phyloP scores from a whole-genome alignment of 2,329 filamentous ascomycete genomes.

The Peltaster fructicola region DNA sequence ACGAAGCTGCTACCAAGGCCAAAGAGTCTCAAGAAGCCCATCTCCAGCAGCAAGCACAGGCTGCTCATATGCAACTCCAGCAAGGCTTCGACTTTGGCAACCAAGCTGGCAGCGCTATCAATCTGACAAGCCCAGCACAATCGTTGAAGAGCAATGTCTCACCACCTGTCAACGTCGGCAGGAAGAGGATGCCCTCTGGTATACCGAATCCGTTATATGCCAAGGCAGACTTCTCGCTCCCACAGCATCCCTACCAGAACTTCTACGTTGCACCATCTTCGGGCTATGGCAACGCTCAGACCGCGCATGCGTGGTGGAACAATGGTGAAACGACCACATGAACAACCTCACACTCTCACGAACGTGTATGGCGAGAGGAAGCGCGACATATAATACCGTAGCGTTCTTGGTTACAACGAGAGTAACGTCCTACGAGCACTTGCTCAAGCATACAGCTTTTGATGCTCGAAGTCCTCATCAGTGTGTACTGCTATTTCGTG shows the following conservation, averaged over 20 bases:
- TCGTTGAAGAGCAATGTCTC: too few species aligned
- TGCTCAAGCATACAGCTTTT: too few species aligned
- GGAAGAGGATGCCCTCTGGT: conserved; percentile 25
- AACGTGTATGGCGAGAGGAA: too few species aligned
- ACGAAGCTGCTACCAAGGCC: conserved; percentile 11
- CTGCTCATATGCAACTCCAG: conserved; percentile 9
- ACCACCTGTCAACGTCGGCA: conserved; percentile 2
- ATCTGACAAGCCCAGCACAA: too few species aligned
- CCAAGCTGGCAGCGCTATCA: conserved; percentile 6
- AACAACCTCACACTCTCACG: too few species aligned
- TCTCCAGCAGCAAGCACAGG: conserved; percentile 8
- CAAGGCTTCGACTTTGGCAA: conserved; percentile 10
- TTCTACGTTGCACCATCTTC: conserved; percentile 55
- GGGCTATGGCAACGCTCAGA: conserved; percentile 4
- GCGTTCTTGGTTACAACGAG: too few species aligned
- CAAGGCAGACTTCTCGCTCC: conserved; percentile 56
- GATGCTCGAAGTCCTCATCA: too few species aligned
- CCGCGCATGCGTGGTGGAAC: too few species aligned
- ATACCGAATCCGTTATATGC: conserved; percentile 55
- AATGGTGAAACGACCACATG: too few species aligned
- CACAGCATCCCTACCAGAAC: conserved; percentile 66
- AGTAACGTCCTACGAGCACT: too few species aligned
- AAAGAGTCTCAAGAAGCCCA: conserved; percentile 11
- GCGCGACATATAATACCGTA: too few species aligned
- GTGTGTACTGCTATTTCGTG: too few species aligned